These are phyloP conservation scores for Aspergillus diversus DNA, from an alignment of 495 filamentous ascomycete genomes.

Conservation along the genomic window DNA sequence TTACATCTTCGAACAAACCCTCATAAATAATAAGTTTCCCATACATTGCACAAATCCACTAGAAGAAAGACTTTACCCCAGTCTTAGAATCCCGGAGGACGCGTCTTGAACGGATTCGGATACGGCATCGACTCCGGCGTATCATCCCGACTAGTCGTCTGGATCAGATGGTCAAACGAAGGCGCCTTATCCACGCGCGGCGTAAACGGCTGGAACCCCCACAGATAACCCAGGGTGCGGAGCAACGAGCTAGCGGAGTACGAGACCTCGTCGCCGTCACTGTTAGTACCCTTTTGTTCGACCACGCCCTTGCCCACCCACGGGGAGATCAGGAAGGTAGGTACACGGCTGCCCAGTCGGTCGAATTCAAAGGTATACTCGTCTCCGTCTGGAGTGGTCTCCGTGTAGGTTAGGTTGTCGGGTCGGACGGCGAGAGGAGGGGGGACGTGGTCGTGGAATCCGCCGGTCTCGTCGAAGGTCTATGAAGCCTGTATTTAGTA, in stretches of 20 bases:
- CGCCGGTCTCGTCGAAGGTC: constrained; percentile 55
- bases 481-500: too few species aligned
- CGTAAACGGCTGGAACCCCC: constrained; percentile 49
- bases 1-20: too few species aligned
- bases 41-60: too few species aligned
- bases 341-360: constrained; percentile 53
- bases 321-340: constrained; percentile 53
- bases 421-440: constrained; percentile 45
- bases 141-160: constrained; percentile 22
- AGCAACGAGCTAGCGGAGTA: constrained; percentile 47
- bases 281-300: constrained; percentile 50
- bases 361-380: constrained; percentile 49
- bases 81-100: too few species aligned
- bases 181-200: constrained; percentile 42
- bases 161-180: constrained; percentile 49
- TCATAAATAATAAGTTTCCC: too few species aligned
- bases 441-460: constrained; percentile 55
- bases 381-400: constrained; percentile 42
- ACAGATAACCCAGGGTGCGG: constrained; percentile 46
- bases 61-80: too few species aligned
- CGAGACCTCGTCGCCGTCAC: constrained; percentile 33
- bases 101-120: constrained; percentile 15
- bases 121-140: constrained; percentile 30
- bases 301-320: constrained; percentile 48
- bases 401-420: constrained; percentile 49